phyloP scores from a whole-genome alignment of 352 stramenopile species.

The Pythium dissimile region DNA sequence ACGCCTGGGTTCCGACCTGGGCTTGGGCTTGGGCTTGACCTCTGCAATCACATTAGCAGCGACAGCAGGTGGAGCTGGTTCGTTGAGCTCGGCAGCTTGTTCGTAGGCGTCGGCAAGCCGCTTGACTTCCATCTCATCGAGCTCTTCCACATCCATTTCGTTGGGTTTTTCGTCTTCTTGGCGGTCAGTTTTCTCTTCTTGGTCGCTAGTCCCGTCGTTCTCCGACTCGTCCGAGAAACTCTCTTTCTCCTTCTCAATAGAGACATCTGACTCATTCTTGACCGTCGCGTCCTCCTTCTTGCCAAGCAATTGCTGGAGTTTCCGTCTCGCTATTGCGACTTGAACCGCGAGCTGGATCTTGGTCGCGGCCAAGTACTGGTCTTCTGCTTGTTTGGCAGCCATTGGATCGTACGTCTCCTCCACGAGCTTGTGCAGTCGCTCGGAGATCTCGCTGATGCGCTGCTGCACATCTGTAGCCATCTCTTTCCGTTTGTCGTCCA shows the following conservation, averaged over 20 bases:
- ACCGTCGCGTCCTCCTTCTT: background rate
- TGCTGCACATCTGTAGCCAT: conserved; percentile 29
- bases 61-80: background rate
- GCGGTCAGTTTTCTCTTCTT: background rate
- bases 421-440: conserved; percentile 31
- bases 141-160: conserved; percentile 13
- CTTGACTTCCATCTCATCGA: conserved; percentile 36
- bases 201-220: background rate
- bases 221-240: conserved; percentile 1
- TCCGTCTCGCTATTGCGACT: conserved; percentile 39
- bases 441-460: conserved; percentile 39
- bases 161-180: background rate
- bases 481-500: conserved; percentile 24
- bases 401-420: conserved; percentile 38
- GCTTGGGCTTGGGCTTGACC: background rate
- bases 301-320: conserved; percentile 35
- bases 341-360: conserved; percentile 49
- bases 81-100: conserved; percentile 12
- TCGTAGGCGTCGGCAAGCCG: conserved; percentile 66
- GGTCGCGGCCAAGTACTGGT: conserved; percentile 22
- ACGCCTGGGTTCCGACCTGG: background rate
- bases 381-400: conserved; percentile 20
- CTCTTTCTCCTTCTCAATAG: conserved; percentile 9
- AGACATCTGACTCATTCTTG: background rate
- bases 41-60: background rate